phyloP scores from a whole-genome alignment of 2,329 filamentous ascomycete species.

The Pseudocercospora cruenta region DNA sequence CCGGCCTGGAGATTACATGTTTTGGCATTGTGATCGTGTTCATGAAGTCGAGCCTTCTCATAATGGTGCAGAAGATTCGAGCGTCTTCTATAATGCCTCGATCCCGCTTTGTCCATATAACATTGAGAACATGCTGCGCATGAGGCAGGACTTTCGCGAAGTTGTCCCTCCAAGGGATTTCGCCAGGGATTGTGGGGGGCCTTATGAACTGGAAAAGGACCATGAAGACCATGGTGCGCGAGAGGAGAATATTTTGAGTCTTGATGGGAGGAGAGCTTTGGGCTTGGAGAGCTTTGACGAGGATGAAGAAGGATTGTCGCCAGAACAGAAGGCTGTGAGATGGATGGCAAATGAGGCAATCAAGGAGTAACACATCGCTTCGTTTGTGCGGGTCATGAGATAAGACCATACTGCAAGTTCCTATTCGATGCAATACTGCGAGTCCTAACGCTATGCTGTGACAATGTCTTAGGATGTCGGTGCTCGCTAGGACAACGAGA shows the following conservation, averaged over 20 bases:
- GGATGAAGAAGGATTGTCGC: conserved; percentile 8
- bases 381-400: no score
- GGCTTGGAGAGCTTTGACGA: conserved; percentile 15
- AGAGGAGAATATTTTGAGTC: conserved; percentile 14
- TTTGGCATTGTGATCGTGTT: conserved; percentile 19
- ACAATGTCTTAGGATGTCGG: no score
- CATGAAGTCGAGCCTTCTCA: conserved; percentile 19
- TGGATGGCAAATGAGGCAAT: conserved; percentile 17
- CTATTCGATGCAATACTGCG: no score
- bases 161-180: conserved; percentile 10
- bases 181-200: conserved; percentile 5
- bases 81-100: conserved; percentile 19
- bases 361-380: background rate
- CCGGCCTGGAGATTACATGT: conserved; percentile 19
- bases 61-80: conserved; percentile 13
- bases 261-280: conserved; percentile 13
- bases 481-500: no score
- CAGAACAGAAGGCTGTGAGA: conserved; percentile 10
- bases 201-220: conserved; percentile 12
- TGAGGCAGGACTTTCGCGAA: conserved; percentile 13
- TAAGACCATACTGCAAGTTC: no score
- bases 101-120: conserved; percentile 18
- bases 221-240: conserved; percentile 12
- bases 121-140: conserved; percentile 14
- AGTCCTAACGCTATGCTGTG: no score